Conservation (phyloP, 495 filamentous ascomycete species). For the Hypoxylon crocopeplum region DNA sequence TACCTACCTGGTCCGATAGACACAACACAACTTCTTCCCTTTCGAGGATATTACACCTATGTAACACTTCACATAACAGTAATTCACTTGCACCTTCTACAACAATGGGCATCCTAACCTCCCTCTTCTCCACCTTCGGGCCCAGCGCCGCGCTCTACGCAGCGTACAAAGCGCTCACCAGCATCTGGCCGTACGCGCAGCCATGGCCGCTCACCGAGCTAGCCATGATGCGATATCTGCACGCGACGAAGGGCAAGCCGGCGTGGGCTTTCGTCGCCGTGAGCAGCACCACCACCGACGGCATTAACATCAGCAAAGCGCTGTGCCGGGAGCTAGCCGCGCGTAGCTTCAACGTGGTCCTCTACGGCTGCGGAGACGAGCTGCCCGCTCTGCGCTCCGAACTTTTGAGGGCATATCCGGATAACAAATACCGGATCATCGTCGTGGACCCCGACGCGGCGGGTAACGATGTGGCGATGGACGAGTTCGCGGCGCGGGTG, state of each 20-base stretch:
- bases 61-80: too few relatives aligned
- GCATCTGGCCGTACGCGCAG: not conserved
- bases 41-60: too few relatives aligned
- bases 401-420: constrained; percentile 42
- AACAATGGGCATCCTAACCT: constrained; percentile 6
- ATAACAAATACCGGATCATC: constrained; percentile 33
- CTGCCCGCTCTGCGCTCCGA: constrained; percentile 40
- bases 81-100: too few relatives aligned
- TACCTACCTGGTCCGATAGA: too few relatives aligned
- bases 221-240: constrained; percentile 25
- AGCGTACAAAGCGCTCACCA: not conserved
- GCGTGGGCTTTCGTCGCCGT: constrained; percentile 61
- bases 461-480: not conserved
- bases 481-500: constrained; percentile 9
- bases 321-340: constrained; percentile 56
- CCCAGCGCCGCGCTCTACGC: constrained; percentile 2
- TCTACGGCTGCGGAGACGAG: constrained; percentile 61
- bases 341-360: constrained; percentile 62
- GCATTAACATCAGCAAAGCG: constrained; percentile 61
- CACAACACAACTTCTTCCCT: too few relatives aligned
- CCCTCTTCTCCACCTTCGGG: constrained; percentile 4
- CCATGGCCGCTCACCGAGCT: not conserved
- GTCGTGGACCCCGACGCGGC: constrained; percentile 17
- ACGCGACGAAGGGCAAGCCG: constrained; percentile 26
- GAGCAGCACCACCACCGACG: constrained; percentile 47